Conservation (phyloP, 495 filamentous ascomycete genomes). For the Glutinoglossum americanum region DNA sequence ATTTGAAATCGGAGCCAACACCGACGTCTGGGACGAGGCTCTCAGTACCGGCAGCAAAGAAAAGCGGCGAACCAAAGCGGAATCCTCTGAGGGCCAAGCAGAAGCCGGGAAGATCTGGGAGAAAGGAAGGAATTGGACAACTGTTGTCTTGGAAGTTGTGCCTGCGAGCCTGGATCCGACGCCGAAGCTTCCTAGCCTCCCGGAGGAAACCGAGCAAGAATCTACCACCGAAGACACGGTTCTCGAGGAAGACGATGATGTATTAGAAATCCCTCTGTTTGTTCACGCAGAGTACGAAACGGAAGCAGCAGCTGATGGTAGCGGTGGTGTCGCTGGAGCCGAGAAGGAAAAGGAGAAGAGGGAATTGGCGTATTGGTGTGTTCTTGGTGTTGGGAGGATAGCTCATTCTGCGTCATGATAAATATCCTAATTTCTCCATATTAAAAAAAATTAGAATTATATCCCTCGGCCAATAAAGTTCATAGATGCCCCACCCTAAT, state of each 20-base stretch:
- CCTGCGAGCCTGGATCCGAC: background rate
- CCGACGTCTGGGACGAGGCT: slow-evolving; percentile 90
- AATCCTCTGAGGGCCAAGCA: slow-evolving; percentile 18
- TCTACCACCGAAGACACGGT: background rate
- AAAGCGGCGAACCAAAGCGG: slow-evolving; percentile 1
- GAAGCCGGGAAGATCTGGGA: slow-evolving; percentile 94
- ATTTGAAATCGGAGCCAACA: slow-evolving; percentile 87
- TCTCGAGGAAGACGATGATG: slow-evolving; percentile 54
- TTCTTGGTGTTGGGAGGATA: slow-evolving; percentile 70
- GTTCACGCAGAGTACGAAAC: slow-evolving; percentile 83
- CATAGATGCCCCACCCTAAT: no score
- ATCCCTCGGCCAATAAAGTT: no score
- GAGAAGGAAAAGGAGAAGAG: slow-evolving; percentile 38
- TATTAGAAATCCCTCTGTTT: slow-evolving; percentile 89
- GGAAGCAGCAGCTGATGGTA: slow-evolving; percentile 29
- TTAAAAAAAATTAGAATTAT: no score
- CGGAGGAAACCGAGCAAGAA: slow-evolving; percentile 6
- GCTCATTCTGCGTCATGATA: slow-evolving; percentile 4
- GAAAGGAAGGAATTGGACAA: slow-evolving; percentile 83
- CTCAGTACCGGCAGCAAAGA: slow-evolving; percentile 17
- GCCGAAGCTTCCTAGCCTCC: background rate
- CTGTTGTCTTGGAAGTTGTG: slow-evolving; percentile 64
- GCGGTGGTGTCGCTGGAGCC: slow-evolving; percentile 20
- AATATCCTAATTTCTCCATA: no score
- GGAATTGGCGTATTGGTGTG: slow-evolving; percentile 89